Base-by-base conservation (phyloP, 169 alveolate species). In the Theileria luwenshuni region DNA sequence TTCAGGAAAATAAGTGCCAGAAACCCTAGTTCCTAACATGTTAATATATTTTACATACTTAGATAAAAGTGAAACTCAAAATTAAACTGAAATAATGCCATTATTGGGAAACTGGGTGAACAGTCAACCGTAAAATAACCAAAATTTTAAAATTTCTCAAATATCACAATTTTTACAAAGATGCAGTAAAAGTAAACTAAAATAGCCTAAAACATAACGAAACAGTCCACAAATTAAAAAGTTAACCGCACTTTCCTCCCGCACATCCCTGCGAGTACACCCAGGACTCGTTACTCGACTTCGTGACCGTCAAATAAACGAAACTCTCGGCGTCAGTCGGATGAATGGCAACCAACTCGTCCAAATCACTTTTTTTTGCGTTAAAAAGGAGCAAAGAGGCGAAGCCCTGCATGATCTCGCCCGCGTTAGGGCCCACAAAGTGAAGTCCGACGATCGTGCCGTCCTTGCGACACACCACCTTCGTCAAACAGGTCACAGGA, bases 371-470 rank as follows among this genome's bases (percentile, higher is more conserved):
- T 75, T 86, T 96, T 25, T 96, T 96, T 19, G 95, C 97, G 23
- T 98, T 98, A 25, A 93, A 87, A 51, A 94, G 93, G 77, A 98
- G 75, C 19, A 99, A 99, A 32, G 96, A 91, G 13, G 98, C 96
- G 74, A 95, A 83, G 17, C 99, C 99, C 93, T 97, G 98, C 32
- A 97, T 94, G 2, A 97, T 94, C 87, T 98, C 99, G 3, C 99
- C 99, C 10, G 99, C 99, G 88, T 96, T 92, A 8, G 99, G 98
- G 15, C 99, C 98, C 45, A 97, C 97, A 68, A 93, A 95, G 84
- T 98, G 99, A 84, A 96, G 86, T 35, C 99, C 99, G 19, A 96
- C 88, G 12, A 97, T 98, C 61, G 92, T 92, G 32, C 95, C 98
- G 69, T 89, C 86, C 75, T 85, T 94, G 69, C 90, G 81, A 60